Conservation (phyloP, 352 stramenopile species). For the Phytophthora melonis region DNA sequence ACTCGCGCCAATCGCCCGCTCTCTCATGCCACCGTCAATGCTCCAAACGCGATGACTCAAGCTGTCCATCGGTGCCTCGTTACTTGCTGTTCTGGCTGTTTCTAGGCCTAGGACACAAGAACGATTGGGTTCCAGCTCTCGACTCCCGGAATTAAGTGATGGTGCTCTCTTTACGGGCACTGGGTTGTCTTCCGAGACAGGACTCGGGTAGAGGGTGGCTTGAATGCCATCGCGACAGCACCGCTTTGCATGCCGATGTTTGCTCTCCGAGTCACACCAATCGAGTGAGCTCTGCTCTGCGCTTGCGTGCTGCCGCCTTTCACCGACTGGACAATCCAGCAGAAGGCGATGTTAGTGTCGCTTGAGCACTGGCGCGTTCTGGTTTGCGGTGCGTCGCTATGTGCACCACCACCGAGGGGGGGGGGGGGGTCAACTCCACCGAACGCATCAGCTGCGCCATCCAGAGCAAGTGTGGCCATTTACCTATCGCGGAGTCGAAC, state of each 20-base stretch:
- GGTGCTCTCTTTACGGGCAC: not conserved
- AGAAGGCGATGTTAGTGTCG: not conserved
- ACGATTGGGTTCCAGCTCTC: not conserved
- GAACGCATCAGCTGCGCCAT: constrained; percentile 10
- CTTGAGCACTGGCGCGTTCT: constrained; percentile 5
- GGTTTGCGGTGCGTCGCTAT: not conserved
- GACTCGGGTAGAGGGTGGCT: not conserved
- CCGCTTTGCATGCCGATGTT: not conserved
- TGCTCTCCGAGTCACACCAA: not conserved
- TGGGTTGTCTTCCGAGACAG: not conserved
- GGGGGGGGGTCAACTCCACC: not conserved
- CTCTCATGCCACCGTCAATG: constrained; percentile 2
- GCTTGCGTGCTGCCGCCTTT: constrained; percentile 6
- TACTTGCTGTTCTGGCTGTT: constrained; percentile 8
- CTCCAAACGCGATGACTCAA: constrained; percentile 5
- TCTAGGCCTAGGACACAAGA: not conserved
- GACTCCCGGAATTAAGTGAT: not conserved
- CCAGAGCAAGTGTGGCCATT: not conserved
- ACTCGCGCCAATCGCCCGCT: constrained; percentile 14
- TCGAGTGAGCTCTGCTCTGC: not conserved
- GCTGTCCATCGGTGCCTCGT: not conserved
- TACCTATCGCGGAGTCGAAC: not conserved
- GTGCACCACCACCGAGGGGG: not conserved
- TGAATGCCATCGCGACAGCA: constrained; percentile 1
- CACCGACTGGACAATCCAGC: constrained; percentile 10